phyloP scores from a whole-genome alignment of 306 rosid genomes.

The Sphenostylis stenocarpa region DNA sequence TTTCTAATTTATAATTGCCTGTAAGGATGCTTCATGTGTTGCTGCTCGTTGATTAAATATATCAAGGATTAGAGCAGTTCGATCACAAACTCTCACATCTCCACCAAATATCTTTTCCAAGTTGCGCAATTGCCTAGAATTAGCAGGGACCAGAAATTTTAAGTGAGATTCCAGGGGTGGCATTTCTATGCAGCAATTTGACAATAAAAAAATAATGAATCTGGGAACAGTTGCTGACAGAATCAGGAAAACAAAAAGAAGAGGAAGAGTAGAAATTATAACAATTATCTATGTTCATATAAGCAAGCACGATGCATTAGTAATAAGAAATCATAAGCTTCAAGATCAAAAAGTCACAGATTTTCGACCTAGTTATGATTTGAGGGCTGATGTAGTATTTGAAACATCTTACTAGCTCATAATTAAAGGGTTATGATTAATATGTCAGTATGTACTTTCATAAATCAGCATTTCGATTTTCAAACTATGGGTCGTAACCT shows the following conservation, averaged over 20 bases:
- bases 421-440: too few species aligned
- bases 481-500: background rate
- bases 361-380: background rate
- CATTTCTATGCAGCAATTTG: constrained; percentile 18
- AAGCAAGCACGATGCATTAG: background rate
- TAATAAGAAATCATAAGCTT: constrained; percentile 5
- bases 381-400: background rate
- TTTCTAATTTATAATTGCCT: constrained; percentile 47
- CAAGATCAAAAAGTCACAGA: background rate
- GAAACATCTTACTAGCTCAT: background rate
- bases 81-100: constrained; percentile 95
- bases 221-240: constrained; percentile 9
- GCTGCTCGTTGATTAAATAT: constrained; percentile 98
- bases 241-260: constrained; percentile 12
- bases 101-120: constrained; percentile 94
- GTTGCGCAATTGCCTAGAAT: constrained; percentile 83
- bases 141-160: constrained; percentile 19
- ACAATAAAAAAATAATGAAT: background rate
- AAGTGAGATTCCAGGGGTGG: constrained; percentile 16
- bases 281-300: too few species aligned
- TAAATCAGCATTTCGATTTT: background rate
- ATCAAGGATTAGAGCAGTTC: constrained; percentile 91
- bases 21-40: constrained; percentile 97
- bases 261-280: background rate
- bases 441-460: too few species aligned